Percentiles rank a stretch among this genome's conserved stretches.
Conservation (phyloP, 108 stramenopile species). For the Cyclotella sp. region DNA sequence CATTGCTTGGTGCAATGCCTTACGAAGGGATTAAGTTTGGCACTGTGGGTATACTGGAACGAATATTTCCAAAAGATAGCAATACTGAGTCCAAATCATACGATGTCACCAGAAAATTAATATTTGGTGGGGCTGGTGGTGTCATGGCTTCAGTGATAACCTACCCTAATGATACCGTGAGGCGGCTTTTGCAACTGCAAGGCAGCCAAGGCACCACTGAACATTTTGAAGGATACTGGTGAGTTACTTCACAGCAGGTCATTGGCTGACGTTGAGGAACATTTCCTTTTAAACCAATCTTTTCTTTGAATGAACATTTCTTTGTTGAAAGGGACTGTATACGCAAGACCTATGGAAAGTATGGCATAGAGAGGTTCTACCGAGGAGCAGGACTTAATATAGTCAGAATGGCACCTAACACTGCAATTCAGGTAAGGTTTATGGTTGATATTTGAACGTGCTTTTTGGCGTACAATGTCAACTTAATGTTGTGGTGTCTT, state of each 20-base stretch:
- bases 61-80: constrained; percentile 57
- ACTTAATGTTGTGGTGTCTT: not conserved
- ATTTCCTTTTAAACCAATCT: not conserved
- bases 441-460: not conserved
- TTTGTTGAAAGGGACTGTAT: constrained; percentile 64
- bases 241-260: constrained; percentile 9
- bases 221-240: constrained; percentile 78
- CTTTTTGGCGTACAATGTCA: not conserved
- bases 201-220: constrained; percentile 80
- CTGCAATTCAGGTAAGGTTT: constrained; percentile 70
- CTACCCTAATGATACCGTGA: constrained; percentile 92
- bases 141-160: constrained; percentile 82
- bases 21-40: constrained; percentile 95
- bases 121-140: constrained; percentile 86
- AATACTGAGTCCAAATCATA: constrained; percentile 19
- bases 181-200: constrained; percentile 87
- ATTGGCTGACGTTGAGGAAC: not conserved
- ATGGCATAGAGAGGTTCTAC: constrained; percentile 82
- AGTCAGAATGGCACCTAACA: constrained; percentile 89
- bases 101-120: constrained; percentile 66
- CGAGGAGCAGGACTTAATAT: constrained; percentile 77
- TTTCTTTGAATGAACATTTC: not conserved
- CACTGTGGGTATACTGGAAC: constrained; percentile 86
- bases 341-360: constrained; percentile 63
- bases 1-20: constrained; percentile 86